Percentiles rank a stretch among this genome's conserved stretches.
Conservation (phyloP, 129 eudicot genomes). For the Cynara cardunculus region DNA sequence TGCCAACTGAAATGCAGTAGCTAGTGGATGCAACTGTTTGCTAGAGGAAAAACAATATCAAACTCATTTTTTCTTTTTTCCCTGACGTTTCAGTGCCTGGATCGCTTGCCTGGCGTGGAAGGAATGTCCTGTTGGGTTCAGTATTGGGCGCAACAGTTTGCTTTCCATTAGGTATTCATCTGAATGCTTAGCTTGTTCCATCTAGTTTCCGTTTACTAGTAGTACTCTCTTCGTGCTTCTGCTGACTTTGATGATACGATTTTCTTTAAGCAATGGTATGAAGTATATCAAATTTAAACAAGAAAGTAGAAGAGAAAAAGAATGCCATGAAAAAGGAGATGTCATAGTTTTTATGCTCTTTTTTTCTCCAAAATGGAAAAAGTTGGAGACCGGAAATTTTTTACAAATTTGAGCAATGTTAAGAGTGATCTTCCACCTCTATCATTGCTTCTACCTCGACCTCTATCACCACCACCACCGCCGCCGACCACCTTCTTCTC, state of each 20-base stretch:
- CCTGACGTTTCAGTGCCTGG: slow-evolving; percentile 74
- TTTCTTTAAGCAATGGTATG: neutral
- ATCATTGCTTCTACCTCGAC: neutral
- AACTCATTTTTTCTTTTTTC: neutral
- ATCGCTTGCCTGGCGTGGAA: slow-evolving; percentile 83
- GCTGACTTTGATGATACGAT: neutral
- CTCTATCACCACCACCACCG: neutral
- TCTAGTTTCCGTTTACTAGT: neutral
- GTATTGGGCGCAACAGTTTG: slow-evolving; percentile 83
- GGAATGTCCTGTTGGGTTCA: slow-evolving; percentile 86
- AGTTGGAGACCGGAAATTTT: neutral
- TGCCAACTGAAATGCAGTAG: neutral
- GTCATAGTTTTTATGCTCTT: neutral
- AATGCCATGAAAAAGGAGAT: neutral
- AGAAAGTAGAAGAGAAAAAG: neutral
- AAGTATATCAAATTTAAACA: neutral
- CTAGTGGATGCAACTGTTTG: neutral
- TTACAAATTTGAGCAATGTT: neutral
- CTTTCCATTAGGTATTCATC: slow-evolving; percentile 72
- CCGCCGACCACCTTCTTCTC: neutral
- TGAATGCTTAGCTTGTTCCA: neutral
- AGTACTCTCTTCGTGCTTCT: neutral
- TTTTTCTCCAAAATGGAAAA: neutral
- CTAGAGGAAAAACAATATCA: neutral
- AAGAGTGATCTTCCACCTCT: neutral